Base-by-base conservation (phyloP, 2,329 filamentous ascomycete species). In the Hypoxylon sp. region DNA sequence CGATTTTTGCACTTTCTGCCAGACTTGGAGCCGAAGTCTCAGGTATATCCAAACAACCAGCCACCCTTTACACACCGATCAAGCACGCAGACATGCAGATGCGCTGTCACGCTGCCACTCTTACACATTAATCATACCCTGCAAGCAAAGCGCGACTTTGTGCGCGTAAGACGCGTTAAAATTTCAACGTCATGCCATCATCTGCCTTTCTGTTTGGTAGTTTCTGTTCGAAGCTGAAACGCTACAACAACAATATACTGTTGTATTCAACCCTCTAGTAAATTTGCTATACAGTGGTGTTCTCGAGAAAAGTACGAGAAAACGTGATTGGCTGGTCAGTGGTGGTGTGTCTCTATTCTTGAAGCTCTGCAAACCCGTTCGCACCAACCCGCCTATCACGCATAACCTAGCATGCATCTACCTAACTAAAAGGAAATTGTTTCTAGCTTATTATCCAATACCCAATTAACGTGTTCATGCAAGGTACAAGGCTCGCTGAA, bases 101-200 rank as follows among this genome's bases (percentile, higher is more conserved):
- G n/a, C n/a, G n/a, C n/a, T n/a, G n/a, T n/a, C n/a, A n/a, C n/a
- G n/a, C n/a, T n/a, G n/a, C 15, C 32, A 37, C 6, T 6, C 32
- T 15, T n/a, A 37, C 5, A 15, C 13, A 13, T 15, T 15, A n/a
- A 48, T 32, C 34, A 34, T 22, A 17, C 19, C 15, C n/a, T 28
- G 7, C 2, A 17, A 30, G 30, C 11, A 41, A 3, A n/a, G 19
- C 43, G 41, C 53, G 30, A 8, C 11, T 32, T 32, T 4, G 30
- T 10, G 11, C 30, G 30, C 30, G 30, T 41, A 6, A 41, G 54
- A n/a, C 54, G 54, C 54, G 26, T 22, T 13, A 24, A 22, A 26
- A 13, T 41, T 56, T 43, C 46, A 56, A 56, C 54, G 54, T 49
- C 54, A 56, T 24, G n/a, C 30, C 44, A 41, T 47, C 53, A n/a